Conservation (phyloP, 352 stramenopile species). For the Phytophthora colocasiae region DNA sequence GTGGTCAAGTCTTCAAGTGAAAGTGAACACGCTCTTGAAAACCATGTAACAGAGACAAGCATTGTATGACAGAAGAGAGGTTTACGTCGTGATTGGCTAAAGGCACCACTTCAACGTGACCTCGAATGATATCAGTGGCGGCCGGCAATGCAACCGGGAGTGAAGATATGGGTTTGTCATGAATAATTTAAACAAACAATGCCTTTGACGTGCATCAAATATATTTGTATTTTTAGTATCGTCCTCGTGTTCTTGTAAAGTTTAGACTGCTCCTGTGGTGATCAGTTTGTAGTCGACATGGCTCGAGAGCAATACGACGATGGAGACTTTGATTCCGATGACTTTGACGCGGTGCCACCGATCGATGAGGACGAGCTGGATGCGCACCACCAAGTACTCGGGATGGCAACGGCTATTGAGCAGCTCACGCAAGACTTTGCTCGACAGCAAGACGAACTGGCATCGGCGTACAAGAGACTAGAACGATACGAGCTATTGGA, state of each 20-base stretch:
- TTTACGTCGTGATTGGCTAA: constrained; percentile 7
- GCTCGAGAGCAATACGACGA: constrained; percentile 17
- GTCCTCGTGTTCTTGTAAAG: constrained; percentile 21
- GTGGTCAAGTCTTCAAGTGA: constrained; percentile 9
- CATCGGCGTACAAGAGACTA: constrained; percentile 63
- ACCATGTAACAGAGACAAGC: constrained; percentile 7
- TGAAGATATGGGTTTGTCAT: no score
- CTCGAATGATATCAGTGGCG: neutral
- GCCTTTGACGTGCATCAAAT: neutral
- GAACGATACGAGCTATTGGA: constrained; percentile 42
- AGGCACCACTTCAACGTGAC: constrained; percentile 21
- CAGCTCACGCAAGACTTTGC: constrained; percentile 69
- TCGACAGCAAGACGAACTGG: constrained; percentile 58
- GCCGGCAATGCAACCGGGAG: no score
- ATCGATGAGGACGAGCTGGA: constrained; percentile 42
- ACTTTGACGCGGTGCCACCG: neutral
- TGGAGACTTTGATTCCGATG: constrained; percentile 4
- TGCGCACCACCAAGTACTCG: constrained; percentile 66
- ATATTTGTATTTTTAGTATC: constrained; percentile 24
- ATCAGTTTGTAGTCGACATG: constrained; percentile 22
- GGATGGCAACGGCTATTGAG: constrained; percentile 70
- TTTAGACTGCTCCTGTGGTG: neutral
- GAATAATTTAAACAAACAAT: no score
- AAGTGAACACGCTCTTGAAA: constrained; percentile 2
- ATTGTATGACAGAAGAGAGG: constrained; percentile 8